phyloP scores from a whole-genome alignment of 805 yeast genomes.

The Candida coquimbonensis region DNA sequence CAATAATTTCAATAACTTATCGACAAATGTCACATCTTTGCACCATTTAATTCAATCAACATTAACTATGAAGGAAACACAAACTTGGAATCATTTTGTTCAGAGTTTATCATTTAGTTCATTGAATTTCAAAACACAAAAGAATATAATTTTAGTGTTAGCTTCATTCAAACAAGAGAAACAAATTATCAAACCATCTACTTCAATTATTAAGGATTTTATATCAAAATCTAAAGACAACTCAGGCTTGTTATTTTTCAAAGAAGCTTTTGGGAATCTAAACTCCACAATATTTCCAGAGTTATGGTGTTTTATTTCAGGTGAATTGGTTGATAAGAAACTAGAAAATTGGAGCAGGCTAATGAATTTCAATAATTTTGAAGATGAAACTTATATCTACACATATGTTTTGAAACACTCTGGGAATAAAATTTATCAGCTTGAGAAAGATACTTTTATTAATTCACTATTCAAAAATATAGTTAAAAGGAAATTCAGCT shows the following conservation, averaged over 20 bases:
- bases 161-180: slow-evolving; percentile 5
- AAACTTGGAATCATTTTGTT: slow-evolving; percentile 8
- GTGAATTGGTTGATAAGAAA: slow-evolving; percentile 10
- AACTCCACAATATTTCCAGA: slow-evolving; percentile 15
- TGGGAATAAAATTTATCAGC: slow-evolving; percentile 8
- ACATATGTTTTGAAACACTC: slow-evolving; percentile 16
- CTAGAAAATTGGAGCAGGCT: slow-evolving; percentile 20
- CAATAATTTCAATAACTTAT: slow-evolving; percentile 4
- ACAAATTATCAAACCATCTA: slow-evolving; percentile 4
- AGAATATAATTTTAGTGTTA: slow-evolving; percentile 6
- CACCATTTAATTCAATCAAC: neutral
- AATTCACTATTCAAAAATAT: slow-evolving; percentile 13
- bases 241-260: slow-evolving; percentile 6
- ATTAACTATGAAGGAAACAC: neutral
- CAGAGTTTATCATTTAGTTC: neutral
- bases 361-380: slow-evolving; percentile 16
- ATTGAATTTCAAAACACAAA: slow-evolving; percentile 7
- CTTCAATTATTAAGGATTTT: neutral
- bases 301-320: slow-evolving; percentile 18
- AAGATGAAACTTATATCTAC: slow-evolving; percentile 17
- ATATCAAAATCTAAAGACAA: neutral
- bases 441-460: slow-evolving; percentile 15
- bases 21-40: slow-evolving; percentile 5
- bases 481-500: slow-evolving; percentile 6
- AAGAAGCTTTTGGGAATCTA: slow-evolving; percentile 10